phyloP scores from a whole-genome alignment of 345 rosid genomes.

The Laguncularia racemosa region DNA sequence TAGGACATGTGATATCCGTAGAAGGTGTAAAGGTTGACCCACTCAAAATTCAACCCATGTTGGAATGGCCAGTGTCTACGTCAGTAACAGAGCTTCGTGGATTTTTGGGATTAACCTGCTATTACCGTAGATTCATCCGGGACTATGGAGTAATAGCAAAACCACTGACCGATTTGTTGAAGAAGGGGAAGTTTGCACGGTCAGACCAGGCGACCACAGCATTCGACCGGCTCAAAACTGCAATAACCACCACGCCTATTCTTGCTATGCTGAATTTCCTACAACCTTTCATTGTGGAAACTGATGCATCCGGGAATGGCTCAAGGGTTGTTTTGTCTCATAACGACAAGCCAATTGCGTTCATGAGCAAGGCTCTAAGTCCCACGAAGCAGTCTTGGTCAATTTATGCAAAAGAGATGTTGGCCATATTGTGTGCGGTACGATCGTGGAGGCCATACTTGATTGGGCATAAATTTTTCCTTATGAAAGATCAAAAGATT shows the following conservation, averaged over 20 bases:
- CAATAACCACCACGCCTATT: not conserved
- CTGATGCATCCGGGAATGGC: not conserved
- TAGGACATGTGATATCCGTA: too few species aligned
- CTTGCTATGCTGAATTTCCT: not conserved
- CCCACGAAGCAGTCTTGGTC: not conserved
- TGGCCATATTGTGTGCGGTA: not conserved
- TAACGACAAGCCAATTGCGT: not conserved
- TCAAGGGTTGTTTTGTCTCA: not conserved
- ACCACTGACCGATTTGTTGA: not conserved
- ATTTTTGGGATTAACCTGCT: too few species aligned
- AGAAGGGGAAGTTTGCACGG: not conserved
- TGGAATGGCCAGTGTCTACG: too few species aligned
- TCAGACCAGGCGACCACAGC: not conserved
- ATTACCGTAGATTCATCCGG: too few species aligned
- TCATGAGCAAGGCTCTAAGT: not conserved
- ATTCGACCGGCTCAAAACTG: not conserved
- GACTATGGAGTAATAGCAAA: not conserved
- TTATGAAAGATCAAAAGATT: not conserved
- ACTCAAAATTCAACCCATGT: too few species aligned
- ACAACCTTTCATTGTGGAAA: not conserved
- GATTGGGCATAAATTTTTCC: not conserved
- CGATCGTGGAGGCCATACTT: not conserved
- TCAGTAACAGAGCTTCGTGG: too few species aligned
- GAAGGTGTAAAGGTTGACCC: too few species aligned
- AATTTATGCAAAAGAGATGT: not conserved